Conservation (phyloP, 805 yeast genomes). For the Cyberlindnera suaveolens region DNA sequence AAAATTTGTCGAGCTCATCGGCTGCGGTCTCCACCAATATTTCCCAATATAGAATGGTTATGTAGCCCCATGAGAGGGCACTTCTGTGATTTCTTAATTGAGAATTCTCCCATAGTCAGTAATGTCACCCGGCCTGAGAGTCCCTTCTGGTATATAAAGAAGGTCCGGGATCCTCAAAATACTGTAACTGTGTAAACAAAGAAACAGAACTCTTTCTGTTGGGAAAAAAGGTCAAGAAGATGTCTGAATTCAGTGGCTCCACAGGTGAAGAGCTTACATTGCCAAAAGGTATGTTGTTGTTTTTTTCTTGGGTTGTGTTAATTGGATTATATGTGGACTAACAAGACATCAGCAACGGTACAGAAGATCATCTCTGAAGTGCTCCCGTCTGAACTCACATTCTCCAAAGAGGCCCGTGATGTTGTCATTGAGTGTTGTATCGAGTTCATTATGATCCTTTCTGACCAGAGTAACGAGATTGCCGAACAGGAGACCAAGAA, state of each 20-base stretch:
- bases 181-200: too few species aligned
- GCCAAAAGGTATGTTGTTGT: constrained; percentile 32
- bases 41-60: too few species aligned
- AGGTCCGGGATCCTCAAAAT: too few species aligned
- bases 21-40: too few species aligned
- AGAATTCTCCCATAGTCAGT: too few species aligned
- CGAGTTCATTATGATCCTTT: constrained; percentile 89
- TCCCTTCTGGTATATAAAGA: too few species aligned
- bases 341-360: constrained; percentile 62
- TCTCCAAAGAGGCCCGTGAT: constrained; percentile 90
- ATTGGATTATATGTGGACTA: neutral
- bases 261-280: constrained; percentile 34
- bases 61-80: too few species aligned
- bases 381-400: constrained; percentile 79
- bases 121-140: too few species aligned
- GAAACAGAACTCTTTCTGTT: too few species aligned
- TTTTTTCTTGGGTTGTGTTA: neutral
- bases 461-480: constrained; percentile 90
- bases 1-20: too few species aligned
- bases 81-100: too few species aligned
- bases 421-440: constrained; percentile 94
- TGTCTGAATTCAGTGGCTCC: constrained; percentile 19
- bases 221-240: neutral
- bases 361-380: constrained; percentile 91
- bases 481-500: constrained; percentile 95